Percentiles rank a stretch among this genome's conserved stretches.
Evolutionary conservation across 371 early-diverging fungal species (phyloP).

Genomic region (Rhizopus microsporus): DNA sequence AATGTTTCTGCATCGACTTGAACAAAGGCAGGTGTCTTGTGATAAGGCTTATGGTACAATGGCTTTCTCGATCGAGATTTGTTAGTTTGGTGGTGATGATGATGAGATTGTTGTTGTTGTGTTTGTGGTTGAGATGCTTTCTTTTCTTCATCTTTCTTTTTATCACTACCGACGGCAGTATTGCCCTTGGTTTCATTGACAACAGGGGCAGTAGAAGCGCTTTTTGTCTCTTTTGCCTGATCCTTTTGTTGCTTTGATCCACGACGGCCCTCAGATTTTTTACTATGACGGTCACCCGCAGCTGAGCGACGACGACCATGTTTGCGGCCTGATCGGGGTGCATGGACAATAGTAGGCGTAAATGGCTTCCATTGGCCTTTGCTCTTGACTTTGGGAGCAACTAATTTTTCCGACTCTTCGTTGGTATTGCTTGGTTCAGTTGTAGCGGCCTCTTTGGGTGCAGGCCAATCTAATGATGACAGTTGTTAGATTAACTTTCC

Average conservation of each 20-base stretch:
- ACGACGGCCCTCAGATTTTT: conserved; percentile 1
- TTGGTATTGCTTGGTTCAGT: conserved; percentile 24
- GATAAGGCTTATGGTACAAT: conserved; percentile 28
- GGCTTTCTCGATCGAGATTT: conserved; percentile 17
- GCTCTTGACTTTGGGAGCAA: conserved; percentile 45
- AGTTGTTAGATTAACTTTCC: neutral
- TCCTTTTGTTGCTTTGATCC: neutral
- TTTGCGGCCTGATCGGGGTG: conserved; percentile 35
- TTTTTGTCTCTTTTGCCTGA: no score
- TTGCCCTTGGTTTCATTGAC: no score
- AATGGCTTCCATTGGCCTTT: conserved; percentile 65
- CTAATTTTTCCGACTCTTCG: conserved; percentile 38
- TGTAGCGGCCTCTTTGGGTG: conserved; percentile 44
- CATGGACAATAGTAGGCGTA: conserved; percentile 64
- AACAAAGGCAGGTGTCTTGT: conserved; percentile 44
- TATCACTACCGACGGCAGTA: neutral
- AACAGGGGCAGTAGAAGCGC: no score
- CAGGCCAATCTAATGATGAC: conserved; percentile 41
- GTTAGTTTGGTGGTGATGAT: conserved; percentile 13
- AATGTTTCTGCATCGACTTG: conserved; percentile 55
- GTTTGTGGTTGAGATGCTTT: conserved; percentile 1
- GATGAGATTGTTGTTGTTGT: neutral
- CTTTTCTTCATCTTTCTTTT: conserved; percentile 22
- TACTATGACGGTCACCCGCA: neutral
- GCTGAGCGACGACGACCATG: conserved; percentile 26